Conservation (phyloP, 129 eudicot genomes). For the Tagetes patula region DNA sequence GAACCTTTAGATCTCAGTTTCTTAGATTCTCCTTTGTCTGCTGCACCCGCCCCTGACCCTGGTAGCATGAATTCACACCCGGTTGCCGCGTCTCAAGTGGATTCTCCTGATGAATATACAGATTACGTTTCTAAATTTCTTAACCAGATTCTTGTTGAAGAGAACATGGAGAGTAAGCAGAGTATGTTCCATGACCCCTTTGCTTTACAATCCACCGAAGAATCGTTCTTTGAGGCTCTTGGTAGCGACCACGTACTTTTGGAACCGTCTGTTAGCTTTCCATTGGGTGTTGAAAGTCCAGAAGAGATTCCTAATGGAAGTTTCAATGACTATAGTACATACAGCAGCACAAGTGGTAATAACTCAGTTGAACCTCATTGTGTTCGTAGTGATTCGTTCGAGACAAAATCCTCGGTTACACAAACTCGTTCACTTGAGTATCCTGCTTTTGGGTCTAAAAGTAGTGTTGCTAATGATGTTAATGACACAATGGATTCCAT, state of each 20-base stretch:
- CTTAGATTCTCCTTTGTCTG: conserved; percentile 35
- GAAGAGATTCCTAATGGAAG: conserved; percentile 45
- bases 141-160: conserved; percentile 68
- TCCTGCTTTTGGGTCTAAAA: conserved; percentile 29
- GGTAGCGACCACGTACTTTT: conserved; percentile 40
- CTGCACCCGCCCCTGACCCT: conserved; percentile 22
- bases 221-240: conserved; percentile 56
- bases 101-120: conserved; percentile 58
- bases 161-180: conserved; percentile 63
- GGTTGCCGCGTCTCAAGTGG: conserved; percentile 26
- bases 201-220: conserved; percentile 58
- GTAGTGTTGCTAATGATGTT: conserved; percentile 30
- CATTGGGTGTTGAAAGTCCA: conserved; percentile 35
- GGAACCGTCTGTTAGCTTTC: conserved; percentile 14
- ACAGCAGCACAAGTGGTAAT: conserved; percentile 44
- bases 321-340: conserved; percentile 45
- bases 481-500: conserved; percentile 36
- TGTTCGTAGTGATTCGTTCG: conserved; percentile 44
- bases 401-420: conserved; percentile 32
- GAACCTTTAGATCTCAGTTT: conserved; percentile 50
- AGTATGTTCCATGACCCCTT: conserved; percentile 67
- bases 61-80: conserved; percentile 23
- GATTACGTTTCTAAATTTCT: conserved; percentile 63
- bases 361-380: conserved; percentile 41
- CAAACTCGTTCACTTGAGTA: conserved; percentile 31